Conservation (phyloP, 225 moss, liverwort and hornwort genomes). For the Thuidium tamariscinum region DNA sequence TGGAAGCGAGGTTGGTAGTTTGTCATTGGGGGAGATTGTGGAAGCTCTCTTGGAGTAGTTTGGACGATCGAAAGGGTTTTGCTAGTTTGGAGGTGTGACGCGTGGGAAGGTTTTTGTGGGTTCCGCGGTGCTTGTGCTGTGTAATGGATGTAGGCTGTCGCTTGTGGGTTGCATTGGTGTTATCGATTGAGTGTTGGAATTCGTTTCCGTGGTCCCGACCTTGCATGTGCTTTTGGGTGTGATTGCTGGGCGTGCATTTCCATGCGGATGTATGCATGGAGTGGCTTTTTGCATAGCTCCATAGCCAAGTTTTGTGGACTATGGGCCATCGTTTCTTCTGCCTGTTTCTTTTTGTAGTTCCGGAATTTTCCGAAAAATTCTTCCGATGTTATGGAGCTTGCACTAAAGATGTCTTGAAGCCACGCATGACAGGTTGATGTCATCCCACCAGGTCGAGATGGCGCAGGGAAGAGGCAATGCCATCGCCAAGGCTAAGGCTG, state of each 20-base stretch:
- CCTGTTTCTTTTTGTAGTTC: too few species aligned
- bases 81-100: background rate
- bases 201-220: background rate
- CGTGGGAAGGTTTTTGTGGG: background rate
- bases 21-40: background rate
- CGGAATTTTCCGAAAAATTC: too few species aligned
- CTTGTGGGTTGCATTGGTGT: background rate
- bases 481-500: too few species aligned
- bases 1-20: background rate
- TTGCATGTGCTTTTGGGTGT: too few species aligned
- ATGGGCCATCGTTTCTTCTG: too few species aligned
- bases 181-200: background rate
- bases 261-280: too few species aligned
- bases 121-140: too few species aligned
- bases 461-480: slow-evolving; percentile 32
- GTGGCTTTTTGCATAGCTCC: too few species aligned
- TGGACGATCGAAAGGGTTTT: background rate
- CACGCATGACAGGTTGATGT: background rate
- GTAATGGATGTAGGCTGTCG: background rate
- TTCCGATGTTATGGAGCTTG: background rate
- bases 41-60: background rate
- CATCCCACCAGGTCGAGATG: background rate
- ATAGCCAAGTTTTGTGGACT: background rate
- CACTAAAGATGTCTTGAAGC: background rate
- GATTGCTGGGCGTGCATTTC: too few species aligned